These are phyloP conservation scores for Diplosphaera chodatii DNA, from an alignment of 139 green algal genomes.

Conservation along the genomic window DNA sequence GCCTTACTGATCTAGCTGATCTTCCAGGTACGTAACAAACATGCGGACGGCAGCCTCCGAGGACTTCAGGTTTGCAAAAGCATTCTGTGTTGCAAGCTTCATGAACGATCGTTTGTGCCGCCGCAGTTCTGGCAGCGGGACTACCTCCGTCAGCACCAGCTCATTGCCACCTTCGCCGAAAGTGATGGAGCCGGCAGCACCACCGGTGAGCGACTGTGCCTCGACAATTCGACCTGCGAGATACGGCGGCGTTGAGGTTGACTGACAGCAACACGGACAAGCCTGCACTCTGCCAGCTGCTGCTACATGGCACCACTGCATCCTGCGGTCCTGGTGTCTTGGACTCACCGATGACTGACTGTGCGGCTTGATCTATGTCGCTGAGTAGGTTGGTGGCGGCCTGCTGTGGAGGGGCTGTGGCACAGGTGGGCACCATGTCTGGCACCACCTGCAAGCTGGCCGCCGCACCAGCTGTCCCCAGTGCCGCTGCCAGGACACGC, in stretches of 20 bases:
- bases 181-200: constrained; percentile 32
- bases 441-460: background rate
- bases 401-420: constrained; percentile 49
- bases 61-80: constrained; percentile 40
- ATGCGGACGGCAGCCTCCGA: constrained; percentile 47
- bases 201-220: constrained; percentile 47
- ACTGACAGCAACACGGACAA: no score
- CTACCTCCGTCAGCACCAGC: constrained; percentile 30
- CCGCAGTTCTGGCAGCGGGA: constrained; percentile 63
- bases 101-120: constrained; percentile 82
- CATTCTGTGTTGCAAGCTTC: constrained; percentile 73
- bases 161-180: constrained; percentile 20
- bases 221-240: constrained; percentile 31
- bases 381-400: constrained; percentile 79
- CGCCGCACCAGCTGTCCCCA: background rate
- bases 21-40: constrained; percentile 81
- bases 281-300: no score
- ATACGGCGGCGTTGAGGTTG: no score
- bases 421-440: constrained; percentile 41
- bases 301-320: no score
- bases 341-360: constrained; percentile 37
- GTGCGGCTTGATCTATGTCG: constrained; percentile 72
- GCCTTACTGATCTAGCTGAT: constrained; percentile 38
- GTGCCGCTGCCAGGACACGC: constrained; percentile 16
- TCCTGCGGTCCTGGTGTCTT: no score